Evolutionary conservation across 345 rosid genomes (phyloP).

Genomic region (Sonneratia caseolaris): DNA sequence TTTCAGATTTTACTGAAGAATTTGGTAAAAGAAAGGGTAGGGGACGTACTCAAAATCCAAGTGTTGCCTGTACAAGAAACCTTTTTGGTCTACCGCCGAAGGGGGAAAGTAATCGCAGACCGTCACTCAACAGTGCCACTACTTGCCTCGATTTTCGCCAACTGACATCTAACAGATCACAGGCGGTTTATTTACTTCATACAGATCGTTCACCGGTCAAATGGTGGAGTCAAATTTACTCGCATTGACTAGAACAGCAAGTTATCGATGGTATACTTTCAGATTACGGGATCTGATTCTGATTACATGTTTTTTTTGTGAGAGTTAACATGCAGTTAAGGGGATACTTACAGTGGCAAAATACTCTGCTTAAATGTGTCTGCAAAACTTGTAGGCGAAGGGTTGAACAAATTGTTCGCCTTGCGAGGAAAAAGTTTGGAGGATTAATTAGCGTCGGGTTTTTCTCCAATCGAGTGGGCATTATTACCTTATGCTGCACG

Average conservation of each 20-base stretch:
- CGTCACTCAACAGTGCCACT: not conserved
- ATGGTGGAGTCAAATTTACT: not conserved
- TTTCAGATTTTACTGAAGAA: not conserved
- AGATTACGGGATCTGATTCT: not conserved
- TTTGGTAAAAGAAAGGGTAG: not conserved
- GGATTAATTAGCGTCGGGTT: not conserved
- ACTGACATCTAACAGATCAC: conserved; percentile 8
- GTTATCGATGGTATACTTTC: not conserved
- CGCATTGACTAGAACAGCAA: too few relatives aligned
- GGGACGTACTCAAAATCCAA: not conserved
- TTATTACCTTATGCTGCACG: conserved; percentile 72
- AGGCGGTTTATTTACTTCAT: not conserved
- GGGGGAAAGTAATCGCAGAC: not conserved
- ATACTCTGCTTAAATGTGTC: not conserved
- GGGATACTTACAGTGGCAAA: not conserved
- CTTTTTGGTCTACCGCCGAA: not conserved
- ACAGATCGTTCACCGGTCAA: not conserved
- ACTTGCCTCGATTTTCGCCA: conserved; percentile 5
- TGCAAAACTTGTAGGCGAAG: too few relatives aligned
- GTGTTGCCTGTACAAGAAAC: not conserved
- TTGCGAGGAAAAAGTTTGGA: conserved; percentile 6
- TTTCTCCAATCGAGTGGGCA: not conserved
- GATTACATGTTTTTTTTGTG: not conserved
- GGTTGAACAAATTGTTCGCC: not conserved
- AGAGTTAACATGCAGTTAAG: not conserved